A percentile compares a stretch with the other conserved stretches of the same genome.
Evolutionary conservation across 2,329 filamentous ascomycete species (phyloP).

Genomic region (Phaeosphaeria sp.): DNA sequence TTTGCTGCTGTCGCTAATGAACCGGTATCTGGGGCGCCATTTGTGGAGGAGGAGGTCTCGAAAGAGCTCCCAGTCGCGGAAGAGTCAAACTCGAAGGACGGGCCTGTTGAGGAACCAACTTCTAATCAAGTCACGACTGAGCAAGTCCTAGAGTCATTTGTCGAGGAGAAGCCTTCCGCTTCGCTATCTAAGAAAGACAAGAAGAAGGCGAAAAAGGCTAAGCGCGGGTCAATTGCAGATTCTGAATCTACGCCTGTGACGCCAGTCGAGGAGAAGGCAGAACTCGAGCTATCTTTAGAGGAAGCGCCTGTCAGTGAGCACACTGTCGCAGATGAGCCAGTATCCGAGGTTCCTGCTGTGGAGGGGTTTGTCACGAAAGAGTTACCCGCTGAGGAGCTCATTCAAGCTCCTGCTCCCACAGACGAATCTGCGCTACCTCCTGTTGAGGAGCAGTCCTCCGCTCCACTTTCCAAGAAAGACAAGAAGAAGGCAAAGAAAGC

Average conservation of each 20-base stretch:
- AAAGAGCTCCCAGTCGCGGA: background rate
- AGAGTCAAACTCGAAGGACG: background rate
- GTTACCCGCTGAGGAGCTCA: background rate
- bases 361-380: background rate
- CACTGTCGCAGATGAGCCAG: background rate
- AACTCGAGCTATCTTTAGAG: background rate
- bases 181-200: constrained; percentile 24
- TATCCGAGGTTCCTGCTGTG: background rate
- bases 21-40: background rate
- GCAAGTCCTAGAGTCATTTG: background rate
- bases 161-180: background rate
- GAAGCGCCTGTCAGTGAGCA: background rate
- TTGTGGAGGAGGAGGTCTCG: background rate
- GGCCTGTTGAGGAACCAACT: background rate
- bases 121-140: background rate
- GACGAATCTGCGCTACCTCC: background rate
- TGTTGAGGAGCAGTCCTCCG: constrained; percentile 3
- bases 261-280: constrained; percentile 12
- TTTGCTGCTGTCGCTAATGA: background rate
- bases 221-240: constrained; percentile 18
- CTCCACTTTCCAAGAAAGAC: constrained; percentile 49
- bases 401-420: background rate
- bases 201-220: constrained; percentile 28
- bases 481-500: constrained; percentile 51
- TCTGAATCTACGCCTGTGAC: constrained; percentile 4